Evolutionary conservation across 495 filamentous ascomycete species (phyloP).

Genomic region (Zalerion maritima): DNA sequence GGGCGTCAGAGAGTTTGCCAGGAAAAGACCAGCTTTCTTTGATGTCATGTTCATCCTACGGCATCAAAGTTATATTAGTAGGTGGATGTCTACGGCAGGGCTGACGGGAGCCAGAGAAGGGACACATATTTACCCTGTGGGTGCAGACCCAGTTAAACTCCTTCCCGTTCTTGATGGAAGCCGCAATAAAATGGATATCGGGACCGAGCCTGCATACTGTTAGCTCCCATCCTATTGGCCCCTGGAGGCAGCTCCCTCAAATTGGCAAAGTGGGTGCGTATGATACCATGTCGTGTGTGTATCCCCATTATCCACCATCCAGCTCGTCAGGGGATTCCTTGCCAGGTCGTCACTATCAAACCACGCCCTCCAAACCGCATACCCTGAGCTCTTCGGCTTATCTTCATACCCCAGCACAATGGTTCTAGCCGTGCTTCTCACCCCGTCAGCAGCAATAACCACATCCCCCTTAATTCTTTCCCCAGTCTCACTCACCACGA

Average conservation of each 20-base stretch:
- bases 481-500: slow-evolving; percentile 30
- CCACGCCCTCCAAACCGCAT: slow-evolving; percentile 46
- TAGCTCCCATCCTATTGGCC: too few relatives aligned
- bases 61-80: background rate
- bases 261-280: slow-evolving; percentile 5
- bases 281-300: slow-evolving; percentile 38
- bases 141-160: slow-evolving; percentile 63
- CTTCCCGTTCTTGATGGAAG: slow-evolving; percentile 43
- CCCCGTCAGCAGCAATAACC: slow-evolving; percentile 49
- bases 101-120: background rate
- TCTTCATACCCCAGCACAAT: slow-evolving; percentile 50
- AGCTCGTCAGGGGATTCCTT: slow-evolving; percentile 44
- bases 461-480: slow-evolving; percentile 39
- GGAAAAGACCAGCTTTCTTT: slow-evolving; percentile 53
- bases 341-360: slow-evolving; percentile 44
- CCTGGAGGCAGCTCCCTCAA: too few relatives aligned
- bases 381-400: slow-evolving; percentile 42
- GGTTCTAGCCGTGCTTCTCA: slow-evolving; percentile 42
- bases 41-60: slow-evolving; percentile 35
- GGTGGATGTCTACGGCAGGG: background rate
- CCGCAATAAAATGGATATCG: slow-evolving; percentile 50
- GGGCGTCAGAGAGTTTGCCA: slow-evolving; percentile 43
- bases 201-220: too few relatives aligned
- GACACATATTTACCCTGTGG: slow-evolving; percentile 29
- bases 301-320: slow-evolving; percentile 49